Conservation (phyloP, 2,329 filamentous ascomycete species). For the Colletotrichum endophyticum region DNA sequence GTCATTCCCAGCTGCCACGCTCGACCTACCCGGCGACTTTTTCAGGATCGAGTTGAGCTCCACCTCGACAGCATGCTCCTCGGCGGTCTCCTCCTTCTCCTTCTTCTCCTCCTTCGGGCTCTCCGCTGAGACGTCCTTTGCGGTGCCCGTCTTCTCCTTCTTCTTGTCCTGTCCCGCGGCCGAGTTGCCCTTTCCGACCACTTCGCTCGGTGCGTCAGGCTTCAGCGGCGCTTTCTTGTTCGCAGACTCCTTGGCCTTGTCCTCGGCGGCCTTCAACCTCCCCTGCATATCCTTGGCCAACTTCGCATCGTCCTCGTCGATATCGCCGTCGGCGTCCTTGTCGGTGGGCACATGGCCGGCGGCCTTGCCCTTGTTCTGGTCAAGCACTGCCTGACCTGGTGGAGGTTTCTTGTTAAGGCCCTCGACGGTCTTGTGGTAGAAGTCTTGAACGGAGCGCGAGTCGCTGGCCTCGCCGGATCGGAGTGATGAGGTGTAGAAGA, state of each 20-base stretch:
- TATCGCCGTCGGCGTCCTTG: conserved; percentile 59
- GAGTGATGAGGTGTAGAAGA: conserved; percentile 75
- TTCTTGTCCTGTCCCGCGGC: conserved; percentile 55
- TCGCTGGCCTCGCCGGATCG: conserved; percentile 55
- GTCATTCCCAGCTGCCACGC: background rate
- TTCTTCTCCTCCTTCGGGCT: conserved; percentile 37
- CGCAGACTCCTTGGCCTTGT: conserved; percentile 70
- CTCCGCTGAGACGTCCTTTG: conserved; percentile 41
- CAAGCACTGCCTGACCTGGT: conserved; percentile 42
- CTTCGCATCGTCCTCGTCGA: conserved; percentile 61
- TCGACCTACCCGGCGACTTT: conserved; percentile 74
- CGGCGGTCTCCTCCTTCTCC: conserved; percentile 54
- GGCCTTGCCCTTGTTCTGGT: conserved; percentile 41
- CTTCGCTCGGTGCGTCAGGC: conserved; percentile 61
- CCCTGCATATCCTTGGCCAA: conserved; percentile 61
- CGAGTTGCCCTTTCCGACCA: conserved; percentile 65
- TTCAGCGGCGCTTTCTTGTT: conserved; percentile 69
- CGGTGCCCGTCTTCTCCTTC: conserved; percentile 53
- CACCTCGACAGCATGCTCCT: conserved; percentile 68
- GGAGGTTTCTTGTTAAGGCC: conserved; percentile 42
- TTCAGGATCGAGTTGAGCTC: conserved; percentile 83
- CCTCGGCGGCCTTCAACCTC: conserved; percentile 71
- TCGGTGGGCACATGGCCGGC: conserved; percentile 47
- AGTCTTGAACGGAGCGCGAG: conserved; percentile 51
- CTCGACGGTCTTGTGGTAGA: conserved; percentile 64